Conservation (phyloP, 2,329 filamentous ascomycete genomes). For the Chaetomiaceae sp. region DNA sequence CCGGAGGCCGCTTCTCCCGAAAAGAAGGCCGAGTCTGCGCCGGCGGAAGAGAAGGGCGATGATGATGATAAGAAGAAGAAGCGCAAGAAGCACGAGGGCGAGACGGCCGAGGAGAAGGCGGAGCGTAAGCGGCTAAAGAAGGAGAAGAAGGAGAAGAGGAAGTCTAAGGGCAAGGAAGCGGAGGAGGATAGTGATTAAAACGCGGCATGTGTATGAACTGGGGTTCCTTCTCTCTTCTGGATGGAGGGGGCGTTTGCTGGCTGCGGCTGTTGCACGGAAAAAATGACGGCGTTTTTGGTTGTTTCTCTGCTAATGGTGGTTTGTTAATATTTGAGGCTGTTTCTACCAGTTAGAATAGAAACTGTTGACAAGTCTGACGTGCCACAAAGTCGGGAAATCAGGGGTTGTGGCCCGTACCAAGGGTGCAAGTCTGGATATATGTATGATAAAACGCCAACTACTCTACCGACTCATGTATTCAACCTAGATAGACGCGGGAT, state of each 20-base stretch:
- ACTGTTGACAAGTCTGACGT: no score
- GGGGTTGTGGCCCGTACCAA: no score
- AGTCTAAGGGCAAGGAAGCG: slow-evolving; percentile 39
- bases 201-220: slow-evolving; percentile 41
- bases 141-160: slow-evolving; percentile 56
- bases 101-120: slow-evolving; percentile 65
- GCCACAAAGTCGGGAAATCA: no score
- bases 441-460: no score
- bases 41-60: slow-evolving; percentile 11
- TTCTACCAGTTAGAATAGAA: neutral
- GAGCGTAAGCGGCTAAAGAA: slow-evolving; percentile 47
- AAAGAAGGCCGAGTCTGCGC: slow-evolving; percentile 16
- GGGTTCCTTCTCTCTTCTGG: slow-evolving; percentile 9
- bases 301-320: slow-evolving; percentile 1
- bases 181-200: slow-evolving; percentile 43
- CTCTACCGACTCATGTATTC: no score
- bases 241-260: slow-evolving; percentile 9
- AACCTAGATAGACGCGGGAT: no score
- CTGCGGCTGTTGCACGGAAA: slow-evolving; percentile 14
- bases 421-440: no score
- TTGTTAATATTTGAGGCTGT: neutral
- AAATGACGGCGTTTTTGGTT: slow-evolving; percentile 12
- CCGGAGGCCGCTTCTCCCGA: slow-evolving; percentile 12
- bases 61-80: slow-evolving; percentile 63
- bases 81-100: slow-evolving; percentile 74